A percentile compares a stretch with the other conserved stretches of the same genome.
Evolutionary conservation across 371 early-diverging fungal species (phyloP).

Genomic region (Mortierella sp.): DNA sequence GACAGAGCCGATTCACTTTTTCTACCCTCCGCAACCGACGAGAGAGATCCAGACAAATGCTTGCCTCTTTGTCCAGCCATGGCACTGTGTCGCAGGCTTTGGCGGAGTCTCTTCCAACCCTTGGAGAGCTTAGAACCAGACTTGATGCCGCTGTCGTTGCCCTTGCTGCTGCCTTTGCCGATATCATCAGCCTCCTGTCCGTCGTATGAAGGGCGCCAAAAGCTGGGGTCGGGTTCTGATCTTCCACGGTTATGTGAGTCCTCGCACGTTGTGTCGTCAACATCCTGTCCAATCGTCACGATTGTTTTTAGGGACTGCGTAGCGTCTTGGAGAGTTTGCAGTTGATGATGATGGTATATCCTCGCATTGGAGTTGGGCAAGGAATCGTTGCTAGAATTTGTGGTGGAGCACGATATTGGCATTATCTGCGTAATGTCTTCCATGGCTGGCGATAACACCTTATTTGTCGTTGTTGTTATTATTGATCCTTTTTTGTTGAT

Average conservation of each 20-base stretch:
- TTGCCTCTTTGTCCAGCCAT: neutral
- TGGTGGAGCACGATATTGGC: neutral
- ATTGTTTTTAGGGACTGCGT: no score
- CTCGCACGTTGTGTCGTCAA: no score
- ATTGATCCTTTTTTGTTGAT: no score
- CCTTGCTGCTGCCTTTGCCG: no score
- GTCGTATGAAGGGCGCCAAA: no score
- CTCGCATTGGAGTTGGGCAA: neutral
- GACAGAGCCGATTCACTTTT: neutral
- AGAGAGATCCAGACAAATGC: neutral
- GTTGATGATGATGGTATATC: neutral
- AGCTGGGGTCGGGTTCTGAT: no score
- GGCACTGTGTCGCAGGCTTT: constrained; percentile 16
- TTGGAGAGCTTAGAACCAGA: constrained; percentile 16
- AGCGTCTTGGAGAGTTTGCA: neutral
- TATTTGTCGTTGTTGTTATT: no score
- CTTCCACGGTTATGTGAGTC: no score
- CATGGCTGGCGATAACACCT: no score
- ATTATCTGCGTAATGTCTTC: neutral
- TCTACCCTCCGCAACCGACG: constrained; percentile 3
- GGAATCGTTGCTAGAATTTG: neutral
- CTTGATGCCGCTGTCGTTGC: constrained; percentile 13
- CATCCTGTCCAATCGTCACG: no score
- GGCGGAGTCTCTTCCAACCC: constrained; percentile 36
- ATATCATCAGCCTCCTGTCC: no score